Base-by-base conservation (phyloP, 2,329 filamentous ascomycete species). In the Alternaria infectoria region DNA sequence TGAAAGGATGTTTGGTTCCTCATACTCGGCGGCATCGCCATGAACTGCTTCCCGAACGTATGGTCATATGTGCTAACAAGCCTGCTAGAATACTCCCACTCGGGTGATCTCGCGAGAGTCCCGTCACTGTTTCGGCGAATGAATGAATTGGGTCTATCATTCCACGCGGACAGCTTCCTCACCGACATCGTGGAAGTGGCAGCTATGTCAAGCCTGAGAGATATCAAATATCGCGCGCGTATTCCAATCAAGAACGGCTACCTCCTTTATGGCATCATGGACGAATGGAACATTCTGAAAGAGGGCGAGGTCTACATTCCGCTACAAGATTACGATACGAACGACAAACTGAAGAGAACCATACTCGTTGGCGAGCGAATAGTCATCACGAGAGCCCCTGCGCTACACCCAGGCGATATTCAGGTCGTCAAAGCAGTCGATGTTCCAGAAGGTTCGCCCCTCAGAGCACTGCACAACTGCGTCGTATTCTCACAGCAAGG, bases 181-280 rank as follows among this genome's bases (percentile, higher is more conserved):
- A 87, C 87, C n/a, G 85, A 87, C 2, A 82, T 90, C 0, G 85
- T 96, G 0, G 91, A 96, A 69, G 85, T 92, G 9, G 83, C 89
- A 8, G 84, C 94, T 0, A 81, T 96, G n/a, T 83, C 86, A 2
- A 89, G 91, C 67, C 81, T 97, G 5, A 87, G 92, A 4, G 84
- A 91, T 26, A 81, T 97, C 40, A 97, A 96, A 75, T 89, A 96
- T 79, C 91, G 90, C 57, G 88, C 91, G 0, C 87, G 92, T 1
- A 96, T 96, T 32, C 89, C 87, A 0, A 86, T 97, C 0, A 78
- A 86, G 0, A 77, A 89, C 15, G 93, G 91, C 0, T 86, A 90
- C n/a, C 93, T 92, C 0, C 83, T 96, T 0, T 93, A 93, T 69
- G 93, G 93, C 0, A 85, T 96, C 54, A 91, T 96, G 87, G 93